Conservation (phyloP, 2,329 filamentous ascomycete genomes). For the Botryotinia convoluta region DNA sequence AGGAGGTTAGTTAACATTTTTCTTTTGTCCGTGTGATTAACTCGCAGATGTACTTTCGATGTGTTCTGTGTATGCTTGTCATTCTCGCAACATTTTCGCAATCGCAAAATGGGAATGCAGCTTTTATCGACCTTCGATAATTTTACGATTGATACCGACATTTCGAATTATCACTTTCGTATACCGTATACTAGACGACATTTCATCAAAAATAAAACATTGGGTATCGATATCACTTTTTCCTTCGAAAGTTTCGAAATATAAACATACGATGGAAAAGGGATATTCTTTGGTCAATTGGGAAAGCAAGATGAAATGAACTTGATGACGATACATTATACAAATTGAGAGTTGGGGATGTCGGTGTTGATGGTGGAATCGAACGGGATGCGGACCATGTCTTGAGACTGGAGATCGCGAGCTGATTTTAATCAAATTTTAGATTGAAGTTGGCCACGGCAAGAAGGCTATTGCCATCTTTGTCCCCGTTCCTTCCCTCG, state of each 20-base stretch:
- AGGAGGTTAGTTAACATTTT: constrained; percentile 77
- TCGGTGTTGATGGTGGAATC: constrained; percentile 51
- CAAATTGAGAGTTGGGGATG: constrained; percentile 29
- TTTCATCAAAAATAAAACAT: constrained; percentile 8
- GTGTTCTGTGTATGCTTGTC: background rate
- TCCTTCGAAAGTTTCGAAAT: constrained; percentile 2
- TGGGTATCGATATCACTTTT: constrained; percentile 10
- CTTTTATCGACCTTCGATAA: constrained; percentile 17
- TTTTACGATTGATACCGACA: constrained; percentile 20
- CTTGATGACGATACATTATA: constrained; percentile 26
- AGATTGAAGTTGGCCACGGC: constrained; percentile 99
- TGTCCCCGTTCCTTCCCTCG: constrained; percentile 98
- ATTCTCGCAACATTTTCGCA: background rate
- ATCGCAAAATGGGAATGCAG: constrained; percentile 19
- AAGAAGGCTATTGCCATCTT: constrained; percentile 99
- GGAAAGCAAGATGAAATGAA: constrained; percentile 25
- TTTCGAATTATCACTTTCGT: constrained; percentile 18
- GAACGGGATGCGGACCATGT: constrained; percentile 73
- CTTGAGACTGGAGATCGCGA: constrained; percentile 64
- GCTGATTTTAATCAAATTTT: constrained; percentile 64
- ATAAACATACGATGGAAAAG: constrained; percentile 3
- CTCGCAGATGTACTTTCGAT: background rate
- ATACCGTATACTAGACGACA: constrained; percentile 21
- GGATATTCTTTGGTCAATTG: constrained; percentile 6
- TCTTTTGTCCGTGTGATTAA: background rate